Evolutionary conservation across 2,329 filamentous ascomycete genomes (phyloP), one percentile per base, ranked within the genome.

Genomic region (Dactylellina drechsleri): DNA sequence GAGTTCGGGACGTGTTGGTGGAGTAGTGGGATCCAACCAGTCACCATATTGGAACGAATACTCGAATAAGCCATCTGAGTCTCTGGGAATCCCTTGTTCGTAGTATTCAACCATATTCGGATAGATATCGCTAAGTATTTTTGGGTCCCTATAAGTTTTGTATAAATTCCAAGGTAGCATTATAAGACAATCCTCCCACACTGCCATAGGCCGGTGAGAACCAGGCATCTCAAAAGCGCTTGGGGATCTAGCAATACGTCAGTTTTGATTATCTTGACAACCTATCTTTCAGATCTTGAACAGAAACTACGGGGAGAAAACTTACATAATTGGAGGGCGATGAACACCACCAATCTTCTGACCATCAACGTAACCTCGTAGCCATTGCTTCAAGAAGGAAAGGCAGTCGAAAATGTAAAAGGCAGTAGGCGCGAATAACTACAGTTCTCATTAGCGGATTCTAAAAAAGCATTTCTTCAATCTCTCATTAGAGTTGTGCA

Each of bases 381-480:
- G 81, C 86, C 85, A 89, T 65, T 79, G 81, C 20, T 81, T 78
- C 66, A 86, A 84, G 76, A 88, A 84, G 0, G 85, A 85, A 0
- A 82, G 79, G 1, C 85, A 84, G 76, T 87, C 82, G 79, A 85
- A 89, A 0, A 89, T 81, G 75, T 85, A 88, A 62, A 83, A 85
- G 0, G 85, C 83, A 0, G 85, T 84, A 0, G 85, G 84, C 0
- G 82, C 81, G 68, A 88, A 88, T 0, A 84, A 82, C 43, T 84
- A 84, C 4, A n/a, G 23, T 43, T 26, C 4, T 50, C 1, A 18
- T 64, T 43, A 47, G 18, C 16, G 20, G 13, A 31, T 13, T 54
- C 26, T 47, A 8, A 8, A 18, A 20, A 2, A 2, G 2, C 23
- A 23, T 23, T 23, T 2, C 23, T 23, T 23, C 4, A 23, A 23